phyloP scores from a whole-genome alignment of 2,329 filamentous ascomycete species.

The Mollisia scopiformis region DNA sequence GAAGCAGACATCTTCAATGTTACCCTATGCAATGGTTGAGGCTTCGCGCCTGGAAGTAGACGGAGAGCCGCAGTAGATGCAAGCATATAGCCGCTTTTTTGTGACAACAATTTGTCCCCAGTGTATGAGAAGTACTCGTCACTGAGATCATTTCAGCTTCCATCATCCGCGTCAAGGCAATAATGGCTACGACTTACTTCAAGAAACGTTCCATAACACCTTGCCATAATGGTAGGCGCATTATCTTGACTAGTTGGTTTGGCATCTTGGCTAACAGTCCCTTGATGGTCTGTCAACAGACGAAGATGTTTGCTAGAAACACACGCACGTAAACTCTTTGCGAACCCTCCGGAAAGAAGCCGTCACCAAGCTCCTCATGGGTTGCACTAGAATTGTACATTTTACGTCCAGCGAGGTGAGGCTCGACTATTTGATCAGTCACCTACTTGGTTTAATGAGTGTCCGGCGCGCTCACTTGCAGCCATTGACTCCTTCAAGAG shows the following conservation, averaged over 20 bases:
- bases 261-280: neutral
- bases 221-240: neutral
- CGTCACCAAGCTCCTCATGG: neutral
- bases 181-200: neutral
- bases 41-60: neutral
- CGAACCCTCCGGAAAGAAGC: neutral
- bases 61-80: neutral
- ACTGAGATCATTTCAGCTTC: neutral
- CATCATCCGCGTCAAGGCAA: neutral
- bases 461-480: neutral
- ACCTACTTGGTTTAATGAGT: neutral
- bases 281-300: neutral
- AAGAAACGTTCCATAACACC: neutral
- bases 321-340: neutral
- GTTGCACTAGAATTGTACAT: neutral
- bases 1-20: neutral
- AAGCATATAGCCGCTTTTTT: neutral
- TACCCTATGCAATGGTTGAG: neutral
- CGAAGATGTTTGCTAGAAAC: neutral
- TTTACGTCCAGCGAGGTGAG: neutral
- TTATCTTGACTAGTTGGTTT: neutral
- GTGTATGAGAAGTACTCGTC: neutral
- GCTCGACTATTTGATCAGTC: neutral
- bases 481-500: neutral
- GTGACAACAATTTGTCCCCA: neutral